Evolutionary conservation across 2,329 filamentous ascomycete species (phyloP), one percentile per base, ranked within the genome.

Genomic region (Arthrocladium fulminans): DNA sequence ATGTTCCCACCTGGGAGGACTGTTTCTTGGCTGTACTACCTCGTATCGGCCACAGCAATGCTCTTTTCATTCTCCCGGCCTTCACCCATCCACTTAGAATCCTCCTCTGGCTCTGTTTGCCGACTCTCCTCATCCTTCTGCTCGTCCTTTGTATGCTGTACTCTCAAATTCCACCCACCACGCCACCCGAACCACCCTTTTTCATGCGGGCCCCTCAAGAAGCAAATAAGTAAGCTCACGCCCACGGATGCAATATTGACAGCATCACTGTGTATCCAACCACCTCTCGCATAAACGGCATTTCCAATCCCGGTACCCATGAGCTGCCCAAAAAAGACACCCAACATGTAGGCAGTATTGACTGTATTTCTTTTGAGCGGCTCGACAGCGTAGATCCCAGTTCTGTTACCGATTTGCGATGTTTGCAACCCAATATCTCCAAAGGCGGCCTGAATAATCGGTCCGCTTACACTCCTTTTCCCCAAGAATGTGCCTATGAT

Each of bases 311-410:
- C 72, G 0, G 80, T 82, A 0, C 86, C 86, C 2, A 80, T 81
- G 40, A 92, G 22, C 22, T 92, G 86, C 0, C 86, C 86, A 22
- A 75, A 79, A 59, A 90, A 90, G 0, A 79, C 80, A 6, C 75
- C 73, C 0, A 88, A 74, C 86, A 90, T 92, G 59, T 87, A 92
- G 1, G 81, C 84, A 0, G 86, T 88, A 61, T 92, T 92, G 20
- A 89, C 76, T 2, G 86, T 67, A 64, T 88, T 92, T 3, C 84
- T 68, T 0, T 82, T 80, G 51, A 79, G 81, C 0, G 85, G 80
- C 47, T 84, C 82, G 20, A 90, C 79, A 1, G 70, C 67, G 57
- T 86, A 89, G 17, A 92, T 84, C 3, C 77, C 74, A 0, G 75
- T 73, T 0, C 86, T 70, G 57, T 89, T 88, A 1, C 83, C 83